Percentiles rank a stretch among this genome's conserved stretches.
These are phyloP conservation scores for Tylopilus balloui DNA, from an alignment of 768 basidiomycete species.

Conservation along the genomic window DNA sequence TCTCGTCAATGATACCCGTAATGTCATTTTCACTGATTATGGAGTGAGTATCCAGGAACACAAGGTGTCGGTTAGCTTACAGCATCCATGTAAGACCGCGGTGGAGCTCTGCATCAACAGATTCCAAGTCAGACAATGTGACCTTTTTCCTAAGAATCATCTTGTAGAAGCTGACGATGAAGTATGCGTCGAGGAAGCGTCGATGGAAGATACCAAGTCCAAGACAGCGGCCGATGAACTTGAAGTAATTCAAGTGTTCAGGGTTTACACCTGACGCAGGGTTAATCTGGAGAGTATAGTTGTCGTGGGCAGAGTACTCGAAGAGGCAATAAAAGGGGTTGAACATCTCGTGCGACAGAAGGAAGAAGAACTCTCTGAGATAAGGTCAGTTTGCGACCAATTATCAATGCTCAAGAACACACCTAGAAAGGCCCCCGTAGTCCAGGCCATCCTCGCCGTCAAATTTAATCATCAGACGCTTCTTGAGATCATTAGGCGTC, in stretches of 20 bases:
- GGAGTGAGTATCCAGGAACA: conserved; percentile 11
- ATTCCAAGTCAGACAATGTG: conserved; percentile 87
- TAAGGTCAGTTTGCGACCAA: conserved; percentile 7
- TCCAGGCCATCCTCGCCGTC: conserved; percentile 98
- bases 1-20: conserved; percentile 96
- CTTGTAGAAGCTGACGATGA: conserved; percentile 99
- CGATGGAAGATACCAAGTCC: conserved; percentile 98
- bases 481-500: conserved; percentile 97
- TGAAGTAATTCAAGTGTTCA: conserved; percentile 99
- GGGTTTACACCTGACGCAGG: conserved; percentile 98
- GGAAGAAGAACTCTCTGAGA: conserved; percentile 97
- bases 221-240: conserved; percentile 95
- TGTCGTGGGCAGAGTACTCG: conserved; percentile 99
- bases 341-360: conserved; percentile 99
- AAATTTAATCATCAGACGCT: conserved; percentile 99
- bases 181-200: conserved; percentile 98
- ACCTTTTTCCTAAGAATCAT: conserved; percentile 99
- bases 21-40: conserved; percentile 87
- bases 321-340: conserved; percentile 99
- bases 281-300: conserved; percentile 99
- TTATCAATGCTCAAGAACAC: conserved; percentile 20
- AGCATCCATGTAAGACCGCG: conserved; percentile 99
- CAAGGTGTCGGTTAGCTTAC: conserved; percentile 43
- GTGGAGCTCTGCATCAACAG: conserved; percentile 92
- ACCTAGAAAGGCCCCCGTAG: conserved; percentile 97